Percentiles rank a stretch among this genome's conserved stretches.
phyloP scores from a whole-genome alignment of 306 rosid species.

The Prunus mume region DNA sequence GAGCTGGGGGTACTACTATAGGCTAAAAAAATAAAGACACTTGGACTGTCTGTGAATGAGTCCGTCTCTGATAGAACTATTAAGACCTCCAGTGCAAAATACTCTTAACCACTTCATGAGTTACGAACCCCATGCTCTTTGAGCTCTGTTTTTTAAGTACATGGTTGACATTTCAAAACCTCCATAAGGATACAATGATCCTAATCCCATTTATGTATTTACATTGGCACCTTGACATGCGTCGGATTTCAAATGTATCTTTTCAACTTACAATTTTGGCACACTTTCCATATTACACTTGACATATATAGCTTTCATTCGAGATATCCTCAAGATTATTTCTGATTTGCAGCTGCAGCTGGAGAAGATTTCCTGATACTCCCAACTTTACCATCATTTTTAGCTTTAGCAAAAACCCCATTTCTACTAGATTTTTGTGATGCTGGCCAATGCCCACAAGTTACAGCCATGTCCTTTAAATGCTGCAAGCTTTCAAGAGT shows the following conservation, averaged over 20 bases:
- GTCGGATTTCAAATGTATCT: background rate
- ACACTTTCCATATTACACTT: background rate
- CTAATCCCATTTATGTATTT: background rate
- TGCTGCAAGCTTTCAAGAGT: slow-evolving; percentile 67
- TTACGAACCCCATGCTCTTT: no score
- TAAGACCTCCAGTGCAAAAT: no score
- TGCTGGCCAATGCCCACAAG: slow-evolving; percentile 78
- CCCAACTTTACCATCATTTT: slow-evolving; percentile 37
- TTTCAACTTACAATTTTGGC: background rate
- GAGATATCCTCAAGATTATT: background rate
- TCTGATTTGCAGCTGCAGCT: slow-evolving; percentile 5
- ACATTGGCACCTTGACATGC: background rate
- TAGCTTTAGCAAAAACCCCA: slow-evolving; percentile 50
- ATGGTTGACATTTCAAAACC: background rate
- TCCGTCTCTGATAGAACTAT: no score
- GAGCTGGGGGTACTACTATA: no score
- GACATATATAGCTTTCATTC: background rate
- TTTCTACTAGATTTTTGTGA: slow-evolving; percentile 52
- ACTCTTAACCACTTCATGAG: no score
- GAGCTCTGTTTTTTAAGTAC: no score
- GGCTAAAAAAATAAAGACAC: no score
- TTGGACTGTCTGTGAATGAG: no score
- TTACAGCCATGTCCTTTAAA: slow-evolving; percentile 87
- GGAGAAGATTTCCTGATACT: slow-evolving; percentile 43
- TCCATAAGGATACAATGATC: background rate